Base-by-base conservation (phyloP, 768 basidiomycete genomes). In the Phylloporus arenicola region DNA sequence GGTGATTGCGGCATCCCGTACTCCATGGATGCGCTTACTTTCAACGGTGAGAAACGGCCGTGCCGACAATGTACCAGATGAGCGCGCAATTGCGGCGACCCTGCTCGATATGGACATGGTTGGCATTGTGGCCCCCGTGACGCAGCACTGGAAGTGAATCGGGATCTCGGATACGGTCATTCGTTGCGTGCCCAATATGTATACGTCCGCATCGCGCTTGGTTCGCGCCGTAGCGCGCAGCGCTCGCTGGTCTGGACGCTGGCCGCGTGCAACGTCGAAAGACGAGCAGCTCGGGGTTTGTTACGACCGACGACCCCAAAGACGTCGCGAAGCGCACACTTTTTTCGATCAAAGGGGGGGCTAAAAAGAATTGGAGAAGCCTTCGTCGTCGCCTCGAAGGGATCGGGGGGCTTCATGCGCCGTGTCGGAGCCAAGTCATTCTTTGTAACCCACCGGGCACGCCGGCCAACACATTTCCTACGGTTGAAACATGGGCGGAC, bases 1-100 rank as follows among this genome's bases (percentile, higher is more conserved):
- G 25, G 22, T 35, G 57, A 53, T 44, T 29, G 31, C 17, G n/a
- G 39, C 20, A 47, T 43, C 33, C 37, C 10, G 17, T 41, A 50
- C 24, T 22, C 13, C 13, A n/a, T 3, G 22, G 34, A 33, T 6
- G 19, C 20, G 19, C 29, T 30, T 33, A 14, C 31, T 17, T 34
- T 42, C 30, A 25, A 16, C 24, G 41, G 33, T 24, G 25, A 17
- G 30, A 48, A 16, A 34, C 12, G 22, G 10, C 22, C 30, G 40
- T 33, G 34, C 31, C 22, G 38, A 47, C 47, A 47, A 44, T 19
- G 25, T 29, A 17, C 35, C 13, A n/a, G 35, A 38, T 25, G 34
- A 37, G 24, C n/a, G 19, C 29, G 27, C 27, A 29, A 29, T 29
- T 20, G n/a, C 25, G 20, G 20, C 16, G 20, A 34, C 31, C 31